Evolutionary conservation across 805 yeast species (phyloP).

Genomic region (Yarrowia sp.): DNA sequence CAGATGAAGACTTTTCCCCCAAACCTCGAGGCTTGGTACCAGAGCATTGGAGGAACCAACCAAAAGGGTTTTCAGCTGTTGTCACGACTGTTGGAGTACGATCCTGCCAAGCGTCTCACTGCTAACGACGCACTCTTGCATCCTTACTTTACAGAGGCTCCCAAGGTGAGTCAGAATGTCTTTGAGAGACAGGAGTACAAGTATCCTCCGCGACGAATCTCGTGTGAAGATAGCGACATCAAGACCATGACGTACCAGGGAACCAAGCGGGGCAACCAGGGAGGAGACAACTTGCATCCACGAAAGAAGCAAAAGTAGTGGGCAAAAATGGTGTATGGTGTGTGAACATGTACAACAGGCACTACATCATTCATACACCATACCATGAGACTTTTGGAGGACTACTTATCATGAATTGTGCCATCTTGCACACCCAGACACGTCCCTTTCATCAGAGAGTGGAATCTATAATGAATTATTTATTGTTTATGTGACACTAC

Average conservation of each 20-base stretch:
- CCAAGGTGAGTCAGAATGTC: conserved; percentile 68
- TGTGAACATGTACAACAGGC: no score
- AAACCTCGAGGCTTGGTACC: conserved; percentile 80
- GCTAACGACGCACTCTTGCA: conserved; percentile 75
- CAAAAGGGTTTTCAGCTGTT: conserved; percentile 64
- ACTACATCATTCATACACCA: no score
- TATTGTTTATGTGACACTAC: neutral
- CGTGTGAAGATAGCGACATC: conserved; percentile 82
- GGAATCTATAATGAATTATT: neutral
- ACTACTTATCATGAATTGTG: no score
- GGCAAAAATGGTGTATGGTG: neutral
- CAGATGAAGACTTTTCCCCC: conserved; percentile 60
- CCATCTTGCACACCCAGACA: no score
- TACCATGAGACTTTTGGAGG: no score
- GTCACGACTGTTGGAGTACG: conserved; percentile 66
- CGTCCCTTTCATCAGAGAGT: no score
- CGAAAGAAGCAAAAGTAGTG: conserved; percentile 33
- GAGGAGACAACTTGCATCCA: conserved; percentile 30
- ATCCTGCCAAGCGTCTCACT: conserved; percentile 74
- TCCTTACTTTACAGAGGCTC: conserved; percentile 69
- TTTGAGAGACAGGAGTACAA: conserved; percentile 69
- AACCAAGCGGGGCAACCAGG: conserved; percentile 35
- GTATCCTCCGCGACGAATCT: conserved; percentile 84
- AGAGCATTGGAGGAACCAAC: conserved; percentile 71
- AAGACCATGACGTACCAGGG: conserved; percentile 39